phyloP scores from a whole-genome alignment of 2,329 filamentous ascomycete genomes.

The Leptographium wingfieldii region DNA sequence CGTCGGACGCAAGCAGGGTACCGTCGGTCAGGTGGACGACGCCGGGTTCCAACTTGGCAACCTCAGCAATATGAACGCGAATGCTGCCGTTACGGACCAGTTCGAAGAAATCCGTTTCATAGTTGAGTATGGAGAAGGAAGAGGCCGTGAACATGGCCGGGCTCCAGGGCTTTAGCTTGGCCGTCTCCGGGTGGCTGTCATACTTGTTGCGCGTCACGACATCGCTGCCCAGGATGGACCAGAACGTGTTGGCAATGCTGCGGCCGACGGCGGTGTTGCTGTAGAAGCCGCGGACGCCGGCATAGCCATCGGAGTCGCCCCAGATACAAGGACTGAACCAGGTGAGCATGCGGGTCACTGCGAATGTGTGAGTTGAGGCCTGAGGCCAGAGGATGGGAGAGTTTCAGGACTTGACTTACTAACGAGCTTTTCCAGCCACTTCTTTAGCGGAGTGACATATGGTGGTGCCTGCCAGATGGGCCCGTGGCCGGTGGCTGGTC shows the following conservation, averaged over 20 bases:
- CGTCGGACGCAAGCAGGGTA: constrained; percentile 33
- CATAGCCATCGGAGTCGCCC: constrained; percentile 50
- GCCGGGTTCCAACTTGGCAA: constrained; percentile 29
- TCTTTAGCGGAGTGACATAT: constrained; percentile 55
- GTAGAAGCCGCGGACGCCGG: constrained; percentile 38
- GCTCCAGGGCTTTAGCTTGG: constrained; percentile 41
- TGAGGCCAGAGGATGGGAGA: not conserved
- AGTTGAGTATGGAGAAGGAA: constrained; percentile 48
- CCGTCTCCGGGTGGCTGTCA: constrained; percentile 37
- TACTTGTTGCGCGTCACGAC: constrained; percentile 40
- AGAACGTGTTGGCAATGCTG: constrained; percentile 42
- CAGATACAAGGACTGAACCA: constrained; percentile 68
- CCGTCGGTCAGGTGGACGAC: constrained; percentile 39
- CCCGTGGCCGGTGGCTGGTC: constrained; percentile 34
- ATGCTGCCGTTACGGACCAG: constrained; percentile 39
- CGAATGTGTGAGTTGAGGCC: not conserved
- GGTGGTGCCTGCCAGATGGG: constrained; percentile 45
- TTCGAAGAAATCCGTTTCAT: constrained; percentile 43
- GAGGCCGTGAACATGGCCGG: constrained; percentile 39
- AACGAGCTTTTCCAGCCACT: constrained; percentile 55
- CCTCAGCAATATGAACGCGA: constrained; percentile 38
- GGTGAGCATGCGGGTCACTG: constrained; percentile 50
- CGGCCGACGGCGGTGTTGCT: constrained; percentile 46
- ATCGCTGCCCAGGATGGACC: constrained; percentile 43
- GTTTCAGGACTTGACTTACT: constrained; percentile 20